Evolutionary conservation across 352 stramenopile genomes (phyloP).

Genomic region (Phytophthora palmivora): DNA sequence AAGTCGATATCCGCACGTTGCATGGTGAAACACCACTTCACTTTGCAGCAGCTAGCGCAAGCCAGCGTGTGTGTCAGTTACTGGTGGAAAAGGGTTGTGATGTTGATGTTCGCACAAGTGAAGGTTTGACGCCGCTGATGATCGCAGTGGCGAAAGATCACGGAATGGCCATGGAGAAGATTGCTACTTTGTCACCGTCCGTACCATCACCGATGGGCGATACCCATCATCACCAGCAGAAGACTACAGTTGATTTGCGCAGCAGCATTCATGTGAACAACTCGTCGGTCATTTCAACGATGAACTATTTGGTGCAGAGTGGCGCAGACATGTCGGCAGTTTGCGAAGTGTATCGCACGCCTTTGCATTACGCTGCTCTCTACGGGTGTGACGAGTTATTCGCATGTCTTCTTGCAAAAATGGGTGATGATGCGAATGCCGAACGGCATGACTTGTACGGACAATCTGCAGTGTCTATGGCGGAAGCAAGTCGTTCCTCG

Average conservation of each 20-base stretch:
- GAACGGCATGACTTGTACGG: slow-evolving; percentile 77
- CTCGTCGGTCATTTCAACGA: slow-evolving; percentile 64
- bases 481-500: slow-evolving; percentile 43
- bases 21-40: slow-evolving; percentile 81
- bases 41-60: slow-evolving; percentile 75
- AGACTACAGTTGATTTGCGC: slow-evolving; percentile 46
- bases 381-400: slow-evolving; percentile 70
- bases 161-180: slow-evolving; percentile 47
- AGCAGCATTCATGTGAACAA: slow-evolving; percentile 60
- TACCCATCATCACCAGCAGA: slow-evolving; percentile 22
- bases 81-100: slow-evolving; percentile 76
- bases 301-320: slow-evolving; percentile 76
- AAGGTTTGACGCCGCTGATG: slow-evolving; percentile 83
- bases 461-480: slow-evolving; percentile 60
- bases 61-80: slow-evolving; percentile 66
- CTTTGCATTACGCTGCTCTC: slow-evolving; percentile 80
- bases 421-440: slow-evolving; percentile 44
- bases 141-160: slow-evolving; percentile 66
- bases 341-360: slow-evolving; percentile 72
- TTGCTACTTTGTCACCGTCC: slow-evolving; percentile 30
- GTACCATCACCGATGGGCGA: slow-evolving; percentile 25
- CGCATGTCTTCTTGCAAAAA: slow-evolving; percentile 57
- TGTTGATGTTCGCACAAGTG: slow-evolving; percentile 72
- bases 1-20: slow-evolving; percentile 68
- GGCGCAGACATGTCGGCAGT: slow-evolving; percentile 67